Base-by-base conservation (phyloP, 1,284 basidiomycete species). In the Cutaneotrichosporon cyanovorans region DNA sequence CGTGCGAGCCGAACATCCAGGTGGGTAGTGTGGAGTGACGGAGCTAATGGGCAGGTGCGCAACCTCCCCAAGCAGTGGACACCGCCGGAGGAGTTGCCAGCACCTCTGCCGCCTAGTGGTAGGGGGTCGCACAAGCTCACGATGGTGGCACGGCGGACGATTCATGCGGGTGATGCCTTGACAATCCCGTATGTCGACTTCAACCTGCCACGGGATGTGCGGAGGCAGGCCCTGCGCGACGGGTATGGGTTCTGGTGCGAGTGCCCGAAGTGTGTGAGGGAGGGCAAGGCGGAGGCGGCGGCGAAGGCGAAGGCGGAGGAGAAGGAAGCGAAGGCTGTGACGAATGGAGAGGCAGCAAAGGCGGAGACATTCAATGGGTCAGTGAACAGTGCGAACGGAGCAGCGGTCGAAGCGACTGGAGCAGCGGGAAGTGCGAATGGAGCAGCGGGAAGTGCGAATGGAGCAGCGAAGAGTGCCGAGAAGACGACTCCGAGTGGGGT, bases 181-280 rank as follows among this genome's bases (percentile, higher is more conserved):
- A 48, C 63, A 0, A 66, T 82, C 11, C 78, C 86, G 1, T 92
- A 92, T 58, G 86, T 89, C 45, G 78, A 90, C 60, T 84, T 85
- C 0, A 68, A 68, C 7, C 54, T 77, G 28, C 65, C 76, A 3
- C 74, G 84, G 22, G 70, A 71, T 10, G 75, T 74, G 46, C 77
- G 88, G 18, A 74, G 81, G 41, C 65, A 74, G 37, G 75, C 78
- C 52, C 67, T 92, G 34, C 71, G 80, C 49, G 82, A 79, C 44
- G 85, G 81, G 11, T 69, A 68, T 49, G 89, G 87, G 78, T 34
- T 86, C 84, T 65, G 85, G 83, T 90, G 87, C 61, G 59, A 58
- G 22, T 89, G 87, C 62, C 68, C 73, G 50, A 74, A 80, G 20
- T 89, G 87, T 64, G 57, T 76, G n/a, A 65, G 59, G 43, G 76